Evolutionary conservation across 2,329 filamentous ascomycete species (phyloP).

Genomic region (Penicillium sp.): DNA sequence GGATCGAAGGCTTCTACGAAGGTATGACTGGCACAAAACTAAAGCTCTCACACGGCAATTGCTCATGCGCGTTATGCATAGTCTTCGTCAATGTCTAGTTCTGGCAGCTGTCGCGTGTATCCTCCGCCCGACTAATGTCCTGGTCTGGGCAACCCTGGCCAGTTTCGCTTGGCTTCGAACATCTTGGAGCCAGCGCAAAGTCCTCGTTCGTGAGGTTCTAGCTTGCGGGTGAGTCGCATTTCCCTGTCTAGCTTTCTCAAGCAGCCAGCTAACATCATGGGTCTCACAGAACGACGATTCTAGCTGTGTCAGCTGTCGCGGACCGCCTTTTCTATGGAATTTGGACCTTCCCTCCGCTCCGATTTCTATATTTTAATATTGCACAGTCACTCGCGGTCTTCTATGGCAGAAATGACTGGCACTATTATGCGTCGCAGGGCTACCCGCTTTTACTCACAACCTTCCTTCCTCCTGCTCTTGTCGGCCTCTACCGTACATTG

Average conservation of each 20-base stretch:
- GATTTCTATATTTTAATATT: conserved; percentile 88
- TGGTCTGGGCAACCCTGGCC: conserved; percentile 75
- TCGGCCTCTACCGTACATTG: conserved; percentile 59
- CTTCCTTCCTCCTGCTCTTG: conserved; percentile 69
- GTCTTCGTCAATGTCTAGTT: conserved; percentile 63
- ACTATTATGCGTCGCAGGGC: conserved; percentile 91
- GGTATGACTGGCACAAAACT: conserved; percentile 22
- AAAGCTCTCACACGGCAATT: conserved; percentile 8
- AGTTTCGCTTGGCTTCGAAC: conserved; percentile 51
- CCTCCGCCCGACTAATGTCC: conserved; percentile 80
- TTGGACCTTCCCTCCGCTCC: conserved; percentile 85
- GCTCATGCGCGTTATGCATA: conserved; percentile 31
- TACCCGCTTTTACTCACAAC: conserved; percentile 83
- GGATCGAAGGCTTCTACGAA: conserved; percentile 17
- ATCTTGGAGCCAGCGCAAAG: conserved; percentile 44
- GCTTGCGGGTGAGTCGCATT: conserved; percentile 53
- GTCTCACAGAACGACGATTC: conserved; percentile 50
- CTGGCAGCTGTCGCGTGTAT: conserved; percentile 80
- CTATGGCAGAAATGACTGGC: conserved; percentile 84
- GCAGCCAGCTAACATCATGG: conserved; percentile 12
- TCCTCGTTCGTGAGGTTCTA: conserved; percentile 61
- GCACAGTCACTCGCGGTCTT: conserved; percentile 83
- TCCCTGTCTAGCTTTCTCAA: not conserved
- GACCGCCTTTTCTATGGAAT: conserved; percentile 78
- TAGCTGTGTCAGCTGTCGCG: conserved; percentile 62